Evolutionary conservation across 176 grass and related monocot species (phyloP).

Genomic region (Carex cristatella): DNA sequence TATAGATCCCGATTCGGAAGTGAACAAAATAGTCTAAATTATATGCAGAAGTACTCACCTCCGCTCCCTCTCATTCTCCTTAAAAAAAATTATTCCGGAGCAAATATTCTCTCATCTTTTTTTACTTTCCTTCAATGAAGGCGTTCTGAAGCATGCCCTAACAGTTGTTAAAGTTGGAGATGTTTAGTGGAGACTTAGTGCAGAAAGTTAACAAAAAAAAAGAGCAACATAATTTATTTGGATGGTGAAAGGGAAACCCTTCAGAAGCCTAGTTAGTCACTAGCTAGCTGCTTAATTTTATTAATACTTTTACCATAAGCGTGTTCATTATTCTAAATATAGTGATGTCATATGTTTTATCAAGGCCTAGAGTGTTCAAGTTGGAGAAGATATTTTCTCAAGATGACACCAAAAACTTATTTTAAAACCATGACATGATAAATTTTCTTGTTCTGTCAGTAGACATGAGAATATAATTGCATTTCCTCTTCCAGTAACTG

Average conservation of each 20-base stretch:
- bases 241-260: background rate
- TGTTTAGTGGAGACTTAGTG: background rate
- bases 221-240: background rate
- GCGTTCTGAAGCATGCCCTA: no score
- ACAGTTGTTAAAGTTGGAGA: background rate
- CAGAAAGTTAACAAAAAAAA: background rate
- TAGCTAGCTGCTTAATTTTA: background rate
- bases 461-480: background rate
- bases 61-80: no score
- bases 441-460: background rate
- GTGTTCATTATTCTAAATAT: constrained; percentile 3
- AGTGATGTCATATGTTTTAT: constrained; percentile 7
- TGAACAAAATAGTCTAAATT: no score
- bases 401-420: background rate
- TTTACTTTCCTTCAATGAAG: no score
- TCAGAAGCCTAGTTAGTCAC: background rate
- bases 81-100: no score
- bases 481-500: background rate
- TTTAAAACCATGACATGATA: background rate
- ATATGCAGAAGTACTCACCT: no score
- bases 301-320: background rate
- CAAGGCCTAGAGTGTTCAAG: background rate
- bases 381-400: constrained; percentile 8
- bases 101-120: no score
- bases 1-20: no score